Percentiles rank a stretch among this genome's conserved stretches.
phyloP scores from a whole-genome alignment of 163 green algal species.

The Scenedesmus sp. region DNA sequence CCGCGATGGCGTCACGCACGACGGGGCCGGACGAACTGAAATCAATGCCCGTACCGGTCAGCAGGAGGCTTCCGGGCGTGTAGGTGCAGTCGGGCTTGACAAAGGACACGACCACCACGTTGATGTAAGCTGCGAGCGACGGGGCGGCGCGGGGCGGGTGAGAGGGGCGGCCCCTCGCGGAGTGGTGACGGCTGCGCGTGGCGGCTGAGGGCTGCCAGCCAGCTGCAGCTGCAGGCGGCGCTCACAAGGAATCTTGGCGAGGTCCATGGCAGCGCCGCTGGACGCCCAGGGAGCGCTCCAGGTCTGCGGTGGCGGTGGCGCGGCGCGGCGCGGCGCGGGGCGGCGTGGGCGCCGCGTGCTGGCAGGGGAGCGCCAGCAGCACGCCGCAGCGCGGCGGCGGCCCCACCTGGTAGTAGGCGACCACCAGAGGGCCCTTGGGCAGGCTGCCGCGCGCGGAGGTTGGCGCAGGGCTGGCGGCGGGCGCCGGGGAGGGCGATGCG shows the following conservation, averaged over 20 bases:
- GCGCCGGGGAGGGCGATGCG: not conserved
- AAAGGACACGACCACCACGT: slow-evolving; percentile 29
- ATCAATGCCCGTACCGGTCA: slow-evolving; percentile 17
- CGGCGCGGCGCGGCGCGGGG: too few relatives aligned
- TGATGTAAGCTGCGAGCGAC: not conserved
- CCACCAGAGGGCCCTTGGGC: not conserved
- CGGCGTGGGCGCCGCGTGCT: too few relatives aligned
- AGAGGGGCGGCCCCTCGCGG: too few relatives aligned
- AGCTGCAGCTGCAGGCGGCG: not conserved
- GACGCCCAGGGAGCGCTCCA: slow-evolving; percentile 18
- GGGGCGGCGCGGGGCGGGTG: too few relatives aligned
- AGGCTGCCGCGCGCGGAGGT: not conserved
- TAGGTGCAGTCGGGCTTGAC: slow-evolving; percentile 39
- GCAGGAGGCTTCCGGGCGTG: slow-evolving; percentile 1
- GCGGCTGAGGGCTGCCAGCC: not conserved
- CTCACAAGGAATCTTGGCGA: slow-evolving; percentile 38
- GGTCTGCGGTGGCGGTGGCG: too few relatives aligned
- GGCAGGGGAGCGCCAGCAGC: not conserved
- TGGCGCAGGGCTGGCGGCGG: not conserved
- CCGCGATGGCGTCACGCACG: slow-evolving; percentile 21
- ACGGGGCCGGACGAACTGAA: slow-evolving; percentile 3
- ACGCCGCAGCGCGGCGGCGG: not conserved
- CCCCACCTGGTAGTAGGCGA: not conserved
- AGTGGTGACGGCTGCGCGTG: not conserved
- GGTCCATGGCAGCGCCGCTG: slow-evolving; percentile 22